Evolutionary conservation across 192 early-diverging fungal genomes (phyloP).

Genomic region (Pilobolus umbonatus): DNA sequence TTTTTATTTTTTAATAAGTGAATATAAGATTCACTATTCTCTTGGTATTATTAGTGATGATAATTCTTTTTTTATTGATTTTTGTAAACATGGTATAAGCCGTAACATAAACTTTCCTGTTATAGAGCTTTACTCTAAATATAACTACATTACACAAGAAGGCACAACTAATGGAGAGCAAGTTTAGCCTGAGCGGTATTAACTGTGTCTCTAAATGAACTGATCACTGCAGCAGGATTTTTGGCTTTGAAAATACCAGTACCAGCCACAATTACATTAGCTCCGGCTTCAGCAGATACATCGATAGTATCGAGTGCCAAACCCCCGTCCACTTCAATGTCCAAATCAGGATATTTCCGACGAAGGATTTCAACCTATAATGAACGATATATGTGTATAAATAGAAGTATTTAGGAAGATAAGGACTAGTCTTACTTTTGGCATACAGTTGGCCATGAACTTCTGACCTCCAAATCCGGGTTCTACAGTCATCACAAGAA

Average conservation of each 20-base stretch:
- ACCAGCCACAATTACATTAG: conserved; percentile 97
- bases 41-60: neutral
- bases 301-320: conserved; percentile 82
- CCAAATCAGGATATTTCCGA: conserved; percentile 70
- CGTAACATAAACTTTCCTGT: no score
- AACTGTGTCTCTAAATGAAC: conserved; percentile 50
- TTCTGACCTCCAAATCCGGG: conserved; percentile 96
- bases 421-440: conserved; percentile 55
- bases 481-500: conserved; percentile 95
- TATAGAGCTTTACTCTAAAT: no score
- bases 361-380: conserved; percentile 62
- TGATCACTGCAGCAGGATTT: conserved; percentile 70
- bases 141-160: no score
- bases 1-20: neutral
- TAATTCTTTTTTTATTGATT: no score
- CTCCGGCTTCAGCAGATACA: conserved; percentile 79
- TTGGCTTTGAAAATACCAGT: conserved; percentile 82
- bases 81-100: no score
- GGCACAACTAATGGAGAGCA: conserved; percentile 7
- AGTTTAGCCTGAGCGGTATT: conserved; percentile 40
- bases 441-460: conserved; percentile 85
- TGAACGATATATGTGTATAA: neutral
- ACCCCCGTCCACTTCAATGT: conserved; percentile 97
- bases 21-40: neutral
- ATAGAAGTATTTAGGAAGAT: neutral